Evolutionary conservation across 1,139 yeast species (phyloP), one percentile per base, ranked within the genome.

Genomic region (Meyerozyma sp.): DNA sequence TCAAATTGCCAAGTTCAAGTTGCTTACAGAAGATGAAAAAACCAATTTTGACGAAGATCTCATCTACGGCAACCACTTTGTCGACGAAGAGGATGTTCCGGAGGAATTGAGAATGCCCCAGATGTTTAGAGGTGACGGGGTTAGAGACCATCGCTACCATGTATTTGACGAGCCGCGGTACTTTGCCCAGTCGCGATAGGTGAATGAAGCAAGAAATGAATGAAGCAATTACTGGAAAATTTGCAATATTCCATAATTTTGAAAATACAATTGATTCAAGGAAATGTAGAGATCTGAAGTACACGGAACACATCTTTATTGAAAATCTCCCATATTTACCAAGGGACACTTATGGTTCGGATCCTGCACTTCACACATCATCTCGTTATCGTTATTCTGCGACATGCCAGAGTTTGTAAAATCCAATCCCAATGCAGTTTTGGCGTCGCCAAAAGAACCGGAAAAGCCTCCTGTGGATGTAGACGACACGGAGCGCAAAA

Each of bases 121-220:
- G n/a, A 64, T 78, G 54, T 89, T 93, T 64, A 74, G 81, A 51
- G 98, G 96, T n/a, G 90, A 86, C 40, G 98, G 98, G 39, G 91
- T 90, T 23, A 80, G 97, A 54, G 98, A 93, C 1, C 98, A 93
- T 63, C 73, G 81, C 51, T 93, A 86, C 70, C 98, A 93, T 64
- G 98, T 93, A 1, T 90, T 93, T 63, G 93, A 89, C 53, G 95
- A 86, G 61, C 90, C 90, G 3, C 77, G 95, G 52, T 91, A 91
- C 61, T 89, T 79, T 59, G 75, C 70, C 30, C 74, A 64, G 30
- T 47, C 21, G 9, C 18, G 30, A 36, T 36, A 36, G 8, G 6
- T 21, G 23, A 21, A 21, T 16, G 3, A 16, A 16, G 18, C 18
- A 16, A 3, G 18, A 16, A 16, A 16, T 16, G 3, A 16, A 16